Base-by-base conservation (phyloP, 371 early-diverging fungal species). In the Mucor circinelloides region DNA sequence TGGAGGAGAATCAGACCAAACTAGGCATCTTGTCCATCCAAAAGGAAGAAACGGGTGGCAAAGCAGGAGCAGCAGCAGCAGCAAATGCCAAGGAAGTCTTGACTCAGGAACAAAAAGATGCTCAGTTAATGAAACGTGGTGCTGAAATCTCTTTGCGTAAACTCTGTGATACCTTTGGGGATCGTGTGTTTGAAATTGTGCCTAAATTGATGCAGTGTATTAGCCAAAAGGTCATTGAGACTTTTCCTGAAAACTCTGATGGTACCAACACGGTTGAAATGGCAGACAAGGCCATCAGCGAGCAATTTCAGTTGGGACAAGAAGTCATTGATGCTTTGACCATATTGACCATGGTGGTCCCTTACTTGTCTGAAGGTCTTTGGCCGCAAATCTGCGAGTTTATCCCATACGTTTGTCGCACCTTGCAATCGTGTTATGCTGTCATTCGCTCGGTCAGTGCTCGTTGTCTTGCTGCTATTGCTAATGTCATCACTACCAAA, bases 191-290 rank as follows among this genome's bases (percentile, higher is more conserved):
- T 72, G 79, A 78, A 4, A 72, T 67, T 5, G 84, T 94, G 0
- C 96, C 98, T 13, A 90, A 89, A 57, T 67, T 97, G 23, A 95
- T 95, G 94, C 89, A 88, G 34, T 87, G 90, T 32, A 80, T 93
- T 50, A 66, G 86, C 19, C 68, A 70, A 7, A 86, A 85, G 2
- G 75, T 94, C 4, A 68, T 69, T 2, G 46, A 74, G 15, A 72
- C 77, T 7, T 84, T 78, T 31, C 70, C 67, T 67, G 71, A 42
- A 5, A 23, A 25, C 27, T 60, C 61, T 21, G 66, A 56, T 3
- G 42, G 52, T 9, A 28, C n/a, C 8, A 34, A 19, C 2, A 73
- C 60, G 13, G 64, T 71, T 15, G 59, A 74, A 7, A 59, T 69
- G 23, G 72, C 79, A 25, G 85, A 86, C 64, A 64, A 69, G 10